Conservation (phyloP, 805 yeast genomes). For the Hanseniaspora valbyensis region DNA sequence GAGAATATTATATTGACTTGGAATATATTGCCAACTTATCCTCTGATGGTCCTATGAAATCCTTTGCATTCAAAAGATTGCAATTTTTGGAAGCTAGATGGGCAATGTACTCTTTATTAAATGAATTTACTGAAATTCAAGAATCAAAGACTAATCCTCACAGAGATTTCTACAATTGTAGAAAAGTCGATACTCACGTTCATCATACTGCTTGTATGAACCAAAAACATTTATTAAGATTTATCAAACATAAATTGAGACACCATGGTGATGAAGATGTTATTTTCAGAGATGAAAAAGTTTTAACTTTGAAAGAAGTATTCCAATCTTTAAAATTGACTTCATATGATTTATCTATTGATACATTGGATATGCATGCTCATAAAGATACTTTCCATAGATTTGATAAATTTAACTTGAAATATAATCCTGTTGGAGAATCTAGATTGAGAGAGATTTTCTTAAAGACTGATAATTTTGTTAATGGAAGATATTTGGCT, state of each 20-base stretch:
- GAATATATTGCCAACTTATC: constrained; percentile 63
- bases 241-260: constrained; percentile 87
- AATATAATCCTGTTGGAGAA: constrained; percentile 96
- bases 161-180: constrained; percentile 49
- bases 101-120: constrained; percentile 78
- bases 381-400: constrained; percentile 97
- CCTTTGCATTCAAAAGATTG: constrained; percentile 87
- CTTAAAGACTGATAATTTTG: constrained; percentile 86
- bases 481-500: constrained; percentile 79
- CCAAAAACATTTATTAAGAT: constrained; percentile 88
- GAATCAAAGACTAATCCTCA: constrained; percentile 90
- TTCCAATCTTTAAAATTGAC: constrained; percentile 82
- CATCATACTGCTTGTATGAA: constrained; percentile 99
- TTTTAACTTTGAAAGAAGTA: constrained; percentile 77
- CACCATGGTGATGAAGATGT: constrained; percentile 79
- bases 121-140: constrained; percentile 85
- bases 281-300: constrained; percentile 82
- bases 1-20: constrained; percentile 76
- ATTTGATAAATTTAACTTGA: constrained; percentile 92
- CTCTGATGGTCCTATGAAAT: constrained; percentile 91
- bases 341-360: constrained; percentile 91
- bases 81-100: constrained; percentile 94
- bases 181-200: constrained; percentile 66
- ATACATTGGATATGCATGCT: constrained; percentile 98
- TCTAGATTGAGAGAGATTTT: constrained; percentile 94